These are phyloP conservation scores for Salvia rosmarinus DNA, from an alignment of 257 asterid species.

Conservation along the genomic window DNA sequence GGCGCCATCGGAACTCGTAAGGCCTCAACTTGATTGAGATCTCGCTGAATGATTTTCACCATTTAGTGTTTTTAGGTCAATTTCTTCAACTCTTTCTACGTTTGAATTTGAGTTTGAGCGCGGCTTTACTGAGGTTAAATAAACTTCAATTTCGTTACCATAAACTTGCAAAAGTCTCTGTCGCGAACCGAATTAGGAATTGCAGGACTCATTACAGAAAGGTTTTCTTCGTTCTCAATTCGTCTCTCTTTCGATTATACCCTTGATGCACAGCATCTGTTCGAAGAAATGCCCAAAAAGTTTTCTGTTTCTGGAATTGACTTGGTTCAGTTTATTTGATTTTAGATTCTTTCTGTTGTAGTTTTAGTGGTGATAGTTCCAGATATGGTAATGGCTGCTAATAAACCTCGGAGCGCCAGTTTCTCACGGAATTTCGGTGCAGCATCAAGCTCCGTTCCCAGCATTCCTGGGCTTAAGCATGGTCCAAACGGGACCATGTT, in stretches of 20 bases:
- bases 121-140: background rate
- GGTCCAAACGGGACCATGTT: slow-evolving; percentile 88
- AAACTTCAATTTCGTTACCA: background rate
- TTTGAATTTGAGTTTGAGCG: slow-evolving; percentile 1
- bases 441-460: slow-evolving; percentile 46
- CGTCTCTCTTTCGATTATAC: background rate
- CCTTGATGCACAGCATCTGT: slow-evolving; percentile 29
- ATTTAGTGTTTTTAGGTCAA: background rate
- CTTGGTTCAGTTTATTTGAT: slow-evolving; percentile 12
- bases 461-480: slow-evolving; percentile 79
- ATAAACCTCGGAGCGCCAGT: slow-evolving; percentile 69
- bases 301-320: background rate
- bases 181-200: background rate
- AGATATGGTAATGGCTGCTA: slow-evolving; percentile 59
- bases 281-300: slow-evolving; percentile 40
- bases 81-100: background rate
- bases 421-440: slow-evolving; percentile 75
- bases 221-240: background rate
- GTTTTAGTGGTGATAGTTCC: slow-evolving; percentile 27
- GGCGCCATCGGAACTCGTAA: too few relatives aligned
- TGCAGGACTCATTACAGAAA: background rate
- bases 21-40: background rate
- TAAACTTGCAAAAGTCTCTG: background rate
- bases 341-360: slow-evolving; percentile 18
- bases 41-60: background rate